Percentiles rank a stretch among this genome's conserved stretches.
phyloP scores from a whole-genome alignment of 2,329 filamentous ascomycete species.

The Ophiostoma ips region DNA sequence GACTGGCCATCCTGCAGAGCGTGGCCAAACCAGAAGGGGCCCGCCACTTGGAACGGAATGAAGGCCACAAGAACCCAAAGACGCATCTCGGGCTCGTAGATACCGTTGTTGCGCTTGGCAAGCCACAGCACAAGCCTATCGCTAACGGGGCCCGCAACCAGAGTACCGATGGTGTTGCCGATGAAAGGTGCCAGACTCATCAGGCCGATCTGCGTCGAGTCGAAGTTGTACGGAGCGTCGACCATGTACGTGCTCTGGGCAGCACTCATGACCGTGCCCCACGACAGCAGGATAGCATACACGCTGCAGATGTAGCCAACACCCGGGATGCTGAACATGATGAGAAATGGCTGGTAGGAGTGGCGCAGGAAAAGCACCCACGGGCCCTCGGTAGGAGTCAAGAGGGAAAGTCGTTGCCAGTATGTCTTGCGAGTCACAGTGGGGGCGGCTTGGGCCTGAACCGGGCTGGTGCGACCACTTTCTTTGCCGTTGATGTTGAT shows the following conservation, averaged over 20 bases:
- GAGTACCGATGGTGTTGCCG: conserved; percentile 23
- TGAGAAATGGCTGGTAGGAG: conserved; percentile 10
- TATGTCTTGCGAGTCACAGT: conserved; percentile 2
- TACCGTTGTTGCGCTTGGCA: conserved; percentile 25
- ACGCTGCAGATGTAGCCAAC: conserved; percentile 7
- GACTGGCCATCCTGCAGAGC: conserved; percentile 12
- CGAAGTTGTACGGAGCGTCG: conserved; percentile 25
- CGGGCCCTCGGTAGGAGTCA: conserved; percentile 4
- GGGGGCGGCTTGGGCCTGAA: not conserved
- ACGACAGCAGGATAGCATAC: conserved; percentile 4
- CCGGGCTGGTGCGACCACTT: not conserved
- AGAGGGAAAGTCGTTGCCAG: not conserved
- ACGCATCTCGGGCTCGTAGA: conserved; percentile 31
- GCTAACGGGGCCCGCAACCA: conserved; percentile 20
- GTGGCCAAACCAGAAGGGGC: conserved; percentile 24
- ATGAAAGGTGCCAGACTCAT: conserved; percentile 26
- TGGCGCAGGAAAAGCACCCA: conserved; percentile 7
- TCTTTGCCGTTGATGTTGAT: not conserved
- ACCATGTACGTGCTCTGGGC: conserved; percentile 6
- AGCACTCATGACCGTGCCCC: conserved; percentile 1
- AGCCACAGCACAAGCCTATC: conserved; percentile 26
- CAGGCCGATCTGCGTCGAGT: conserved; percentile 24
- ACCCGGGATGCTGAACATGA: conserved; percentile 9
- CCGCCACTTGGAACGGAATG: conserved; percentile 20
- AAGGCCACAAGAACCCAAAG: conserved; percentile 21